A percentile compares a stretch with the other conserved stretches of the same genome.
Evolutionary conservation across 2,329 filamentous ascomycete genomes (phyloP).

Genomic region (Apiospora sp.): DNA sequence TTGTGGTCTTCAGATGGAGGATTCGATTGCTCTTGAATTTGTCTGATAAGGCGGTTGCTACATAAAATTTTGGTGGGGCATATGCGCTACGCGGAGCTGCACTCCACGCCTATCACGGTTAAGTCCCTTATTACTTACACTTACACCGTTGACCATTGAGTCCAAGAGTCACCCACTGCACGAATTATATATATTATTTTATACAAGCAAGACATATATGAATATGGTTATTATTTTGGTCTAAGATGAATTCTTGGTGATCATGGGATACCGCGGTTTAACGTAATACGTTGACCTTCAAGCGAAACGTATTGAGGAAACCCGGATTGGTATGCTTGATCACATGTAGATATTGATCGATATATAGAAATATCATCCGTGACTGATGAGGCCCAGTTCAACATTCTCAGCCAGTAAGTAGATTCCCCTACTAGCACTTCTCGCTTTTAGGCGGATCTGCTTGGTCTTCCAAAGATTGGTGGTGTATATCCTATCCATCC

Average conservation of each 20-base stretch:
- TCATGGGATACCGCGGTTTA: too few relatives aligned
- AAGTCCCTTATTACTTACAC: background rate
- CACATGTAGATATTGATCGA: too few relatives aligned
- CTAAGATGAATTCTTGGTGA: background rate
- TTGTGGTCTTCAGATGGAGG: background rate
- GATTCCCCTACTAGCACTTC: too few relatives aligned
- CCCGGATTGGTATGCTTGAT: too few relatives aligned
- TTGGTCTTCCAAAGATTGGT: too few relatives aligned
- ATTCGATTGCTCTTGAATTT: conserved; percentile 1
- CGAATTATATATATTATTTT: background rate
- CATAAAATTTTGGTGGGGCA: conserved; percentile 10
- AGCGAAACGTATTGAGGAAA: too few relatives aligned
- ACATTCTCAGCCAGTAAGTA: too few relatives aligned
- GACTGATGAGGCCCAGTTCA: too few relatives aligned
- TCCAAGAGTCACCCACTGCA: background rate
- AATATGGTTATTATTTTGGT: background rate
- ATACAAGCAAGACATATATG: too few relatives aligned
- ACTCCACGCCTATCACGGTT: conserved; percentile 8
- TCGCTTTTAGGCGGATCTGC: too few relatives aligned
- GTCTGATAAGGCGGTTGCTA: background rate
- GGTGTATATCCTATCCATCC: too few relatives aligned
- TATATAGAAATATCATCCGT: background rate
- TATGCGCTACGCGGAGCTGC: background rate
- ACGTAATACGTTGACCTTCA: too few relatives aligned
- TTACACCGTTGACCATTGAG: background rate